These are phyloP conservation scores for Candida sithepensis DNA, from an alignment of 805 yeast species.

Conservation along the genomic window DNA sequence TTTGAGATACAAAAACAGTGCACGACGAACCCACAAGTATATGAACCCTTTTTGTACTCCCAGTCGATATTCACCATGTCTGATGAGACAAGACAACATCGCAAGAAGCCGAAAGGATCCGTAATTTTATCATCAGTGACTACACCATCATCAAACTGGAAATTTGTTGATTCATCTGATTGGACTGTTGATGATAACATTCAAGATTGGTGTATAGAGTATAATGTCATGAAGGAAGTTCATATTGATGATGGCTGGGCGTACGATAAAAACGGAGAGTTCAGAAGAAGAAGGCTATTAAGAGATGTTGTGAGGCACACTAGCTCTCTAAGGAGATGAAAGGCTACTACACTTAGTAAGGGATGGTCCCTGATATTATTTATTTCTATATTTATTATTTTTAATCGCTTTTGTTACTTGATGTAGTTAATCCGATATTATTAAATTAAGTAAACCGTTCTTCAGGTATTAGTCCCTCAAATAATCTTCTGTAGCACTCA, in stretches of 20 bases:
- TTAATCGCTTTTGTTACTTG: too few relatives aligned
- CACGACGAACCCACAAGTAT: conserved; percentile 47
- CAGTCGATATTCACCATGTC: conserved; percentile 48
- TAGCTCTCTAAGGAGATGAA: conserved; percentile 17
- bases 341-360: too few relatives aligned
- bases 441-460: conserved; percentile 2
- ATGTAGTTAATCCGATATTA: neutral
- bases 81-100: conserved; percentile 42
- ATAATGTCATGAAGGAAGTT: conserved; percentile 34
- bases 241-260: conserved; percentile 45
- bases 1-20: conserved; percentile 73
- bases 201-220: conserved; percentile 45
- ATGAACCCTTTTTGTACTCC: conserved; percentile 61
- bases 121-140: conserved; percentile 47
- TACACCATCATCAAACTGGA: conserved; percentile 71
- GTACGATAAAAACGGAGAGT: conserved; percentile 43
- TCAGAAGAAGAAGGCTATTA: conserved; percentile 54
- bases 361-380: too few relatives aligned
- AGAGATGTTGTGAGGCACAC: conserved; percentile 51
- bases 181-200: conserved; percentile 68
- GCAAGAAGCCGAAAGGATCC: conserved; percentile 65
- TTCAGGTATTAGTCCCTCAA: conserved; percentile 46
- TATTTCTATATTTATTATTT: neutral
- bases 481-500: conserved; percentile 46
- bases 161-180: conserved; percentile 50